Conservation (phyloP, 75 land plant genomes). For the Cryptomeria japonica region DNA sequence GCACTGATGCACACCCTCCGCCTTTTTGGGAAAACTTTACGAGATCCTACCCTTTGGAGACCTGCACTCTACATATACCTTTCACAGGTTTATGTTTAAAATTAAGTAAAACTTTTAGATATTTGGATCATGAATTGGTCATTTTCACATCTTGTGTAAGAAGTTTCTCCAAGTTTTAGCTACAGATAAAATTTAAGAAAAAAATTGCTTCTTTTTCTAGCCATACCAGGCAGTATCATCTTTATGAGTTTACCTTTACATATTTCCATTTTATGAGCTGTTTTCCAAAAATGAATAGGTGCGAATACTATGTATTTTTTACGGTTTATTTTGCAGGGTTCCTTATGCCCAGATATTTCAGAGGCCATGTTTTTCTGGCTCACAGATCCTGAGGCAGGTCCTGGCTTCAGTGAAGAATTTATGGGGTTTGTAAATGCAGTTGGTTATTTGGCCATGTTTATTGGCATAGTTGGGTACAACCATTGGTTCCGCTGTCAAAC, state of each 20-base stretch:
- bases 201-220: background rate
- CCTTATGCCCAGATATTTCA: conserved; percentile 26
- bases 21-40: conserved; percentile 22
- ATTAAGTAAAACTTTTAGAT: background rate
- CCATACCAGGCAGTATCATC: background rate
- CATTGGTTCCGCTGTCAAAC: conserved; percentile 21
- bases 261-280: conserved; percentile 1
- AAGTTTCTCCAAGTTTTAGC: background rate
- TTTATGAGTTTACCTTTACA: background rate
- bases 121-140: background rate
- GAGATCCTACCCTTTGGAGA: conserved; percentile 22
- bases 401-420: conserved; percentile 35
- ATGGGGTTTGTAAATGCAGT: conserved; percentile 26
- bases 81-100: conserved; percentile 14
- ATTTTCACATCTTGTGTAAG: background rate
- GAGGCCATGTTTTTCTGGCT: conserved; percentile 40
- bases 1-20: conserved; percentile 22
- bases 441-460: conserved; percentile 27
- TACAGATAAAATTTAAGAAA: background rate
- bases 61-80: conserved; percentile 33
- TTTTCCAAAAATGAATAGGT: background rate
- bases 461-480: conserved; percentile 22
- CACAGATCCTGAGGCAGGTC: conserved; percentile 20
- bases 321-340: conserved; percentile 19
- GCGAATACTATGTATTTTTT: background rate